Base-by-base conservation (phyloP, 148 eudicot genomes). In the Simmondsia chinensis region DNA sequence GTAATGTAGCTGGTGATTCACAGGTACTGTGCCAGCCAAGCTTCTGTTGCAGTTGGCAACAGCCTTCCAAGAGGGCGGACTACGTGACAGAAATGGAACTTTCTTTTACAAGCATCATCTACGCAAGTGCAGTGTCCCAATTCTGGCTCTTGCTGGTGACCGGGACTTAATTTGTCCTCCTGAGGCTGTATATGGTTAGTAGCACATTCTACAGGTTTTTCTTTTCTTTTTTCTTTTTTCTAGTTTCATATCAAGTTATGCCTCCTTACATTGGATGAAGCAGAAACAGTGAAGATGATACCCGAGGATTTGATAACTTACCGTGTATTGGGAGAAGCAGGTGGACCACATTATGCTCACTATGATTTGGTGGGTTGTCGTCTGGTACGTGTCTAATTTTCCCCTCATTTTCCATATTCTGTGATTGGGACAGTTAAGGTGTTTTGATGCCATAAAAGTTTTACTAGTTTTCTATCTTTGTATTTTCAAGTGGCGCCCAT, bases 271-370 rank as follows among this genome's bases (percentile, higher is more conserved):
- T 8, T 31, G 23, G 7, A 45, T 61, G 64, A 9, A 48, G 52
- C 74, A 77, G 85, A 74, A 52, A 82, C 82, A 7, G 63, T 63
- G 25, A 82, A 74, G 70, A 54, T 47, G 46, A 57, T 77, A 39
- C 72, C 79, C 20, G 59, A 69, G 37, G 49, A 67, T 33, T 36
- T 68, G 57, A 54, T 63, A 26, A 50, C 53, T 3, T 82, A 56
- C 58, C 74, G 61, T 72, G 85, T 82, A 6, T 69, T 82, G 37
- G 85, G 91, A 32, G 82, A 68, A 59, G 69, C 78, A 18, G 37
- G 52, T 5, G 91, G 91, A 46, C 79, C 91, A 49, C 91, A 81
- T 59, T 82, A 65, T 68, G 84, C 66, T 32, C 91, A 82, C 76
- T 82, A 77, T 49, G 85, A 82, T 62, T 44, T 82, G 25, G 81